These are phyloP conservation scores for Leishmania braziliensis DNA, from an alignment of 208 protist species.

Conservation along the genomic window DNA sequence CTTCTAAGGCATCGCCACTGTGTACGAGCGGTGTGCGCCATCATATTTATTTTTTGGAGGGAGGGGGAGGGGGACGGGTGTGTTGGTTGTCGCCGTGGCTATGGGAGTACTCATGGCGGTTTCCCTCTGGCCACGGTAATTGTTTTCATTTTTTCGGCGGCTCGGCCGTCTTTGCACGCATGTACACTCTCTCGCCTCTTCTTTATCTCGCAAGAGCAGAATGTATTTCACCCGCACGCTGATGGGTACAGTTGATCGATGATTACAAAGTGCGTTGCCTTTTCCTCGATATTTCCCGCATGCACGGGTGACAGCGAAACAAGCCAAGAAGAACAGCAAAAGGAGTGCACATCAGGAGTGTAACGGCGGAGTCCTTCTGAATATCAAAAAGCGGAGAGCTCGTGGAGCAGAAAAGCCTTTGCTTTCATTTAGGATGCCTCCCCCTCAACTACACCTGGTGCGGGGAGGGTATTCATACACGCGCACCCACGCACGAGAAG, in stretches of 20 bases:
- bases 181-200: background rate
- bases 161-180: background rate
- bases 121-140: background rate
- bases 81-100: background rate
- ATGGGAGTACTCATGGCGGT: background rate
- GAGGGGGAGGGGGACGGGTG: background rate
- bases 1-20: background rate
- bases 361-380: background rate
- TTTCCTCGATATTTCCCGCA: background rate
- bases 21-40: too few species aligned
- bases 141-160: background rate
- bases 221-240: background rate
- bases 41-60: background rate
- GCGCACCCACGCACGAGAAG: background rate
- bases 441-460: background rate
- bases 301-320: background rate
- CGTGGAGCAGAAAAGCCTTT: background rate
- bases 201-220: background rate
- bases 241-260: background rate
- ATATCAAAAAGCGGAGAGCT: background rate
- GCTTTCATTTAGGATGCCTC: background rate
- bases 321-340: background rate
- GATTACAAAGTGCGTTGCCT: background rate
- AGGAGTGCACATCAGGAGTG: background rate
- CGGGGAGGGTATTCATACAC: background rate